Evolutionary conservation across 495 filamentous ascomycete genomes (phyloP).

Genomic region (Glonium stellatum): DNA sequence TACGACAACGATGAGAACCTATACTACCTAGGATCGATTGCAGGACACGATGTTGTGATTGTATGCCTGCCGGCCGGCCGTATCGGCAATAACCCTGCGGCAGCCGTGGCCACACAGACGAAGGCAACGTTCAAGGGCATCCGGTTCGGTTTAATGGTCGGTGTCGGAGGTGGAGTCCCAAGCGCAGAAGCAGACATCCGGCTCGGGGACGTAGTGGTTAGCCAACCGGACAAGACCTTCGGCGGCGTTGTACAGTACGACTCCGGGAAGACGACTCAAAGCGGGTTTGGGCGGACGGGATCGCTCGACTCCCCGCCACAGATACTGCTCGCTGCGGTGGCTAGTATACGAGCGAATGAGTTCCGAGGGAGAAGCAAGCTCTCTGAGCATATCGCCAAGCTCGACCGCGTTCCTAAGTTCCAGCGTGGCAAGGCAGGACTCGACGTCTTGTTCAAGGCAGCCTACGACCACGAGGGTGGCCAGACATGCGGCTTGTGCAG

Average conservation of each 20-base stretch:
- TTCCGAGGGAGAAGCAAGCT: background rate
- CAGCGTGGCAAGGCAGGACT: background rate
- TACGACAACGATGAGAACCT: slow-evolving; percentile 27
- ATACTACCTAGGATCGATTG: slow-evolving; percentile 38
- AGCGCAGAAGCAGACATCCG: slow-evolving; percentile 7
- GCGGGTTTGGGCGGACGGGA: background rate
- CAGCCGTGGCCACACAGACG: slow-evolving; percentile 32
- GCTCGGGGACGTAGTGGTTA: slow-evolving; percentile 33
- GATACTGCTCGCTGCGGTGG: background rate
- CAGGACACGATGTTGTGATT: slow-evolving; percentile 41
- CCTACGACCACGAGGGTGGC: background rate
- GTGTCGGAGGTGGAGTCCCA: slow-evolving; percentile 41
- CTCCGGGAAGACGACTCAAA: background rate
- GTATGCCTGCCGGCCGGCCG: slow-evolving; percentile 38
- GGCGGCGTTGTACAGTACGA: slow-evolving; percentile 31
- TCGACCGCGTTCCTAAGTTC: background rate
- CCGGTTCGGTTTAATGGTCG: slow-evolving; percentile 39
- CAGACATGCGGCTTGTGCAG: background rate
- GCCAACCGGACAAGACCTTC: slow-evolving; percentile 17
- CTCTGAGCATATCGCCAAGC: background rate
- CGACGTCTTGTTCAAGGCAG: background rate
- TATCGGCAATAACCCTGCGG: slow-evolving; percentile 32
- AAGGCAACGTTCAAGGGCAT: slow-evolving; percentile 36
- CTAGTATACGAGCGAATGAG: background rate
- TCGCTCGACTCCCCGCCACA: background rate